These are phyloP conservation scores for Daedalea quercina DNA, from an alignment of 768 basidiomycete genomes.

Conservation along the genomic window DNA sequence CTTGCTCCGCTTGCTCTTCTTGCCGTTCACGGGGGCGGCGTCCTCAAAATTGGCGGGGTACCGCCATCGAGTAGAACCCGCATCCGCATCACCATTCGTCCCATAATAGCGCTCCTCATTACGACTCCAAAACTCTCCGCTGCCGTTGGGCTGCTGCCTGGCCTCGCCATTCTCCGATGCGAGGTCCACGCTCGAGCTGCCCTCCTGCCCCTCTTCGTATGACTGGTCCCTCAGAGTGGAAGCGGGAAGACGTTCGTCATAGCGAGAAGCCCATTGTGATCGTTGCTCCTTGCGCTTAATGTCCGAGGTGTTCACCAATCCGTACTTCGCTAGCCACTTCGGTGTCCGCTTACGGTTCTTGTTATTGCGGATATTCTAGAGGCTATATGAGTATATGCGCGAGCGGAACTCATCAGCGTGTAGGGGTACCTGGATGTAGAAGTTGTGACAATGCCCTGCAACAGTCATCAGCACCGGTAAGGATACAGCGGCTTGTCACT, in stretches of 20 bases:
- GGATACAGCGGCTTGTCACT: too few species aligned
- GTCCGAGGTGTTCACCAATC: conserved; percentile 76
- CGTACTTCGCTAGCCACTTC: conserved; percentile 89
- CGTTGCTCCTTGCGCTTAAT: conserved; percentile 73
- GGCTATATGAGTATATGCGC: not conserved
- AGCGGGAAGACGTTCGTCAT: conserved; percentile 70
- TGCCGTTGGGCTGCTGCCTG: conserved; percentile 20
- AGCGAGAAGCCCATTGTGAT: conserved; percentile 83
- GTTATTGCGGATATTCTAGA: conserved; percentile 91
- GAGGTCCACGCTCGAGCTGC: conserved; percentile 20
- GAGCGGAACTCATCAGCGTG: not conserved
- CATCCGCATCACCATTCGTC: conserved; percentile 34
- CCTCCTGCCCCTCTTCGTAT: conserved; percentile 76
- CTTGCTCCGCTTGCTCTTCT: conserved; percentile 31
- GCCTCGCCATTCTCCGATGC: conserved; percentile 21
- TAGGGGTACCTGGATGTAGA: conserved; percentile 71
- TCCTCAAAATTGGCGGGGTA: conserved; percentile 86
- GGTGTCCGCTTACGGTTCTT: conserved; percentile 90
- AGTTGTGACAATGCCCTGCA: conserved; percentile 84
- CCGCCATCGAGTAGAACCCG: conserved; percentile 64
- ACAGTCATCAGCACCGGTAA: conserved; percentile 7
- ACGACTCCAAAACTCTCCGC: conserved; percentile 61
- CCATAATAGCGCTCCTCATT: conserved; percentile 76
- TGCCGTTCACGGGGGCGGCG: conserved; percentile 29
- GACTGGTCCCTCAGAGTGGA: conserved; percentile 67